These are phyloP conservation scores for Rhizopogon rudus DNA, from an alignment of 768 basidiomycete genomes.

Conservation along the genomic window DNA sequence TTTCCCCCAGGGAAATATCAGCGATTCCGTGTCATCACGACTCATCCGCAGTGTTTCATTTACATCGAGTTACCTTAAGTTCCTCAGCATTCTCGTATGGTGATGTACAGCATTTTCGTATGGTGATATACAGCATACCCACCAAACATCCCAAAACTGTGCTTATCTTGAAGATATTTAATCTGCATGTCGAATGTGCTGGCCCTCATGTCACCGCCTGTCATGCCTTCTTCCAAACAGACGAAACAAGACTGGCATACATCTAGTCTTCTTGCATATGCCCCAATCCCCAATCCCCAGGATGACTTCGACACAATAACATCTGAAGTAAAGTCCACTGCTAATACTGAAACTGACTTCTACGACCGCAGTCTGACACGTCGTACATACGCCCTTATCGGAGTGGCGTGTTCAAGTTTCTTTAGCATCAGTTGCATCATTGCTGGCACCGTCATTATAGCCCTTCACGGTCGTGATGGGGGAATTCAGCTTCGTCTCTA, in stretches of 20 bases:
- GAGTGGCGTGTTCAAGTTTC: too few species aligned
- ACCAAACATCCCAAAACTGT: not conserved
- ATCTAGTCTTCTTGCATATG: not conserved
- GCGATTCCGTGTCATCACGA: too few species aligned
- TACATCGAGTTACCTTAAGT: too few species aligned
- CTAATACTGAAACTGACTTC: not conserved
- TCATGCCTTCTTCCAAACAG: not conserved
- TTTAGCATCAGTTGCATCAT: not conserved
- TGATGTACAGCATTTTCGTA: too few species aligned
- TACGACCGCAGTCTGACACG: too few species aligned
- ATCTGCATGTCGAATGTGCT: too few species aligned
- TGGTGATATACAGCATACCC: too few species aligned
- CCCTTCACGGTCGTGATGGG: constrained; percentile 1
- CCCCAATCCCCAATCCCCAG: not conserved
- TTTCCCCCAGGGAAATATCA: too few species aligned
- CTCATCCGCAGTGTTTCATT: too few species aligned
- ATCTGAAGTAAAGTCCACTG: not conserved
- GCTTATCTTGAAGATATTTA: not conserved
- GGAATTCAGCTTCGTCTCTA: not conserved
- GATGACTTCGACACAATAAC: not conserved
- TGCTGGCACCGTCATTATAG: constrained; percentile 19
- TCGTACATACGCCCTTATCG: too few species aligned
- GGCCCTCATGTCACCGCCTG: not conserved
- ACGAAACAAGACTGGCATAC: not conserved
- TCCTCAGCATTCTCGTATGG: too few species aligned